Conservation (phyloP, 2,329 filamentous ascomycete genomes). For the Arthroderma sp. region DNA sequence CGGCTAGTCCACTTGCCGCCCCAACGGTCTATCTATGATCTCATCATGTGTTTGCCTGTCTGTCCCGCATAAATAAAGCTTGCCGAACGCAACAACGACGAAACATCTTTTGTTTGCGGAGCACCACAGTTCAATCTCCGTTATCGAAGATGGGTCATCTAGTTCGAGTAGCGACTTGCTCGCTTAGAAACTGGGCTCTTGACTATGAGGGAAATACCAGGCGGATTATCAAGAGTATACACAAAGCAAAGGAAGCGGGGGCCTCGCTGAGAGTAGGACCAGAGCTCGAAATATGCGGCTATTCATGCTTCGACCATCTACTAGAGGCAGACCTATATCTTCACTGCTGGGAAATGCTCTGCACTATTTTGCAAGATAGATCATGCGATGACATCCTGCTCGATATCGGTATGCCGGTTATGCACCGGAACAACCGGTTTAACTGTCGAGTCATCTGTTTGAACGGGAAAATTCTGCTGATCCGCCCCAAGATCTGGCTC, state of each 20-base stretch:
- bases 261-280: constrained; percentile 47
- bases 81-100: too few relatives aligned
- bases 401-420: constrained; percentile 36
- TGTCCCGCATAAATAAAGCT: too few relatives aligned
- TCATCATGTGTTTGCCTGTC: too few relatives aligned
- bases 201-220: constrained; percentile 50
- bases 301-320: constrained; percentile 12
- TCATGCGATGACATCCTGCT: constrained; percentile 48
- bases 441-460: constrained; percentile 51
- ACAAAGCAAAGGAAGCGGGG: constrained; percentile 42
- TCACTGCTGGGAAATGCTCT: constrained; percentile 48
- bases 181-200: constrained; percentile 25
- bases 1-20: too few relatives aligned
- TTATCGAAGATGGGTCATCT: constrained; percentile 1
- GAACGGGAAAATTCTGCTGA: constrained; percentile 54
- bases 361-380: constrained; percentile 44
- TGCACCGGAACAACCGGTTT: constrained; percentile 44
- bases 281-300: constrained; percentile 19
- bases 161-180: constrained; percentile 5
- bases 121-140: too few relatives aligned
- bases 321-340: constrained; percentile 35
- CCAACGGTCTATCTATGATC: too few relatives aligned
- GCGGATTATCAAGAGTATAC: constrained; percentile 51
- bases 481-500: constrained; percentile 53
- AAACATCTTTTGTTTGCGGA: too few relatives aligned